phyloP scores from a whole-genome alignment of 208 protist genomes.

The Leishmania aethiopica region DNA sequence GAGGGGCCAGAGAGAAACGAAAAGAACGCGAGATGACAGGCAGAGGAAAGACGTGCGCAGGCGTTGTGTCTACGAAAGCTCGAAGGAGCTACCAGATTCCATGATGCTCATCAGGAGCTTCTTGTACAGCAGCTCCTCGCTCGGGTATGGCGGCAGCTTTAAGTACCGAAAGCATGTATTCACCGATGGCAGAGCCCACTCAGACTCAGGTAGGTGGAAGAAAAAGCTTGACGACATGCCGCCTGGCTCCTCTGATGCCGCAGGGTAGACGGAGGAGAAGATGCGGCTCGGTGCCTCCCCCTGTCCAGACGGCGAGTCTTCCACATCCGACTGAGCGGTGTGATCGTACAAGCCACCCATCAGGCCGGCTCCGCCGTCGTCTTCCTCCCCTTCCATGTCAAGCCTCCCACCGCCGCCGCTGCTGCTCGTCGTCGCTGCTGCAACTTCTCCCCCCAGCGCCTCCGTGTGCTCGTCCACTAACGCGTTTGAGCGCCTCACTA shows the following conservation, averaged over 20 bases:
- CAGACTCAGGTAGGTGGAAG: slow-evolving; percentile 33
- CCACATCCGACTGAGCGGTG: slow-evolving; percentile 16
- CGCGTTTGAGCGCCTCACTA: slow-evolving; percentile 76
- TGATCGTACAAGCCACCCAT: slow-evolving; percentile 11
- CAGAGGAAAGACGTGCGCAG: background rate
- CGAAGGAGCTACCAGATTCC: slow-evolving; percentile 79
- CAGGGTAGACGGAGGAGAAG: background rate
- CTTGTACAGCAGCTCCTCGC: slow-evolving; percentile 79
- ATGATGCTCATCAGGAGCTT: slow-evolving; percentile 87
- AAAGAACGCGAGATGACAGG: background rate
- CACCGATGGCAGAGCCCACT: slow-evolving; percentile 88
- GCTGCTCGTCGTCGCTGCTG: background rate
- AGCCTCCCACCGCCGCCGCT: background rate
- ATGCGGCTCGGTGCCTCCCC: slow-evolving; percentile 14
- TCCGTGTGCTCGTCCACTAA: slow-evolving; percentile 38
- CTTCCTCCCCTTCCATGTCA: slow-evolving; percentile 29
- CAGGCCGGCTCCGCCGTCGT: slow-evolving; percentile 13
- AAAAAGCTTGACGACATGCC: background rate
- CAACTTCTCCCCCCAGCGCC: slow-evolving; percentile 18
- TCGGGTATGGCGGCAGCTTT: slow-evolving; percentile 89
- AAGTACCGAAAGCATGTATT: slow-evolving; percentile 94
- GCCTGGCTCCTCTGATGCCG: slow-evolving; percentile 15
- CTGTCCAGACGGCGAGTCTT: slow-evolving; percentile 17
- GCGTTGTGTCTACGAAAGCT: slow-evolving; percentile 62
- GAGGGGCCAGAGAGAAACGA: background rate